phyloP scores from a whole-genome alignment of 2,329 filamentous ascomycete genomes.

The Dactylella cylindrospora region DNA sequence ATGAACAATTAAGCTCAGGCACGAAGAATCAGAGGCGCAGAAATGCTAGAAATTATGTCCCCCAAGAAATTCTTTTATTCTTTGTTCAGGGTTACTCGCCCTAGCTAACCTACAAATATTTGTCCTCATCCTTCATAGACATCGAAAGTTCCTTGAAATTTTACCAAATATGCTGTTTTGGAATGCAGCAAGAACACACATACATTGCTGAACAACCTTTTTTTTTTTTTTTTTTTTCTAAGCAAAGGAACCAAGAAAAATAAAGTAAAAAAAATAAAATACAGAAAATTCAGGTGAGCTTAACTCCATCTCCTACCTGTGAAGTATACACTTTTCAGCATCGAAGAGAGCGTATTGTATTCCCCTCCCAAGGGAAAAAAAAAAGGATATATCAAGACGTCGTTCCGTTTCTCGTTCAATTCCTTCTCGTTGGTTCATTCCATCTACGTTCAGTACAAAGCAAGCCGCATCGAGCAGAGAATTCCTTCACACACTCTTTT shows the following conservation, averaged over 20 bases:
- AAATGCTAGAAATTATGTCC: constrained; percentile 35
- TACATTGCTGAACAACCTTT: constrained; percentile 29
- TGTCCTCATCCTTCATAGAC: constrained; percentile 43
- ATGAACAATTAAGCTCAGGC: constrained; percentile 42
- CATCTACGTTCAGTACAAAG: constrained; percentile 44
- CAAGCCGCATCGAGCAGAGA: constrained; percentile 45
- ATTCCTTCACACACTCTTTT: constrained; percentile 45
- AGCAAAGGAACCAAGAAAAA: no score
- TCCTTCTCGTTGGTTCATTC: constrained; percentile 42
- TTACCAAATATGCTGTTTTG: constrained; percentile 44
- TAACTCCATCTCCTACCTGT: constrained; percentile 22
- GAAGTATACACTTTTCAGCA: constrained; percentile 19
- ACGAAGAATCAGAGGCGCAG: constrained; percentile 45
- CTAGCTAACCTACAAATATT: constrained; percentile 44
- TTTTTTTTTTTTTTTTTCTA: no score
- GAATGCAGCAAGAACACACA: constrained; percentile 43
- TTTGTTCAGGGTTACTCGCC: constrained; percentile 41
- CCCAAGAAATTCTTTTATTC: constrained; percentile 41
- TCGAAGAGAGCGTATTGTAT: no score
- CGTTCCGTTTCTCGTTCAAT: constrained; percentile 42
- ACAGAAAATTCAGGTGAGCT: no score
- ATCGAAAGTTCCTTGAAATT: constrained; percentile 44
- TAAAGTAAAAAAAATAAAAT: no score
- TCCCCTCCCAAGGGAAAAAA: constrained; percentile 1
- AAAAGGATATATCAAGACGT: constrained; percentile 42